Base-by-base conservation (phyloP, 2,329 filamentous ascomycete species). In the Pseudogymnoascus sp. region DNA sequence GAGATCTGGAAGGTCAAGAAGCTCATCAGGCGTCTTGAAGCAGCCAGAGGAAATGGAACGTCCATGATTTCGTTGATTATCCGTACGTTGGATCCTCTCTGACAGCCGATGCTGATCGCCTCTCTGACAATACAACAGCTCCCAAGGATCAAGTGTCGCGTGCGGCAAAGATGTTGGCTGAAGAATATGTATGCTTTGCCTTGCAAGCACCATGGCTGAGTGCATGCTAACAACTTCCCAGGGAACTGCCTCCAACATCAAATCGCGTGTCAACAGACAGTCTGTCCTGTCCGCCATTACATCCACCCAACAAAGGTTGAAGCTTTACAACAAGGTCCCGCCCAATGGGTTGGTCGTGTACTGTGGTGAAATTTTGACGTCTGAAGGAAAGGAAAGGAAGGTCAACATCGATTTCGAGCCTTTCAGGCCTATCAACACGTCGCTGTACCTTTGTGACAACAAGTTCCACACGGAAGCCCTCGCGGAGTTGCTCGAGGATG, bases 331-430 rank as follows among this genome's bases (percentile, higher is more conserved):
- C 78, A 97, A 97, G 77, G 94, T 99, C 61, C 94, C 95, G 30
- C 90, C 94, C 57, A 99, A 99, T 76, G 94, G 94, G 62, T 80
- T 99, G 67, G 94, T 99, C 66, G 89, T 99, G 67, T 99, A 99
- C 83, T 99, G 94, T 75, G 94, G 94, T 86, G 94, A 99, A 96
- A 97, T 99, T 74, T 87, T 99, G 80, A 99, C 94, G 60, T 87
- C 86, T 28, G 94, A 99, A 80, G 94, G 94, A 76, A 99, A 99
- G 77, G 94, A 99, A 79, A 84, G 94, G 72, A 99, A 96, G 82
- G 95, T 99, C 80, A 99, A 99, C 77, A 99, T 99, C 74, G 95
- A 99, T 74, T 99, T 99, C 74, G 94, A 99, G 77, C 94, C 94
- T 30, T 99, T 99, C 83, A 99, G 99, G 82, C 94, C 94, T 63